A percentile compares a stretch with the other conserved stretches of the same genome.
These are phyloP conservation scores for Trametes coccinea DNA, from an alignment of 768 basidiomycete genomes.

Conservation along the genomic window DNA sequence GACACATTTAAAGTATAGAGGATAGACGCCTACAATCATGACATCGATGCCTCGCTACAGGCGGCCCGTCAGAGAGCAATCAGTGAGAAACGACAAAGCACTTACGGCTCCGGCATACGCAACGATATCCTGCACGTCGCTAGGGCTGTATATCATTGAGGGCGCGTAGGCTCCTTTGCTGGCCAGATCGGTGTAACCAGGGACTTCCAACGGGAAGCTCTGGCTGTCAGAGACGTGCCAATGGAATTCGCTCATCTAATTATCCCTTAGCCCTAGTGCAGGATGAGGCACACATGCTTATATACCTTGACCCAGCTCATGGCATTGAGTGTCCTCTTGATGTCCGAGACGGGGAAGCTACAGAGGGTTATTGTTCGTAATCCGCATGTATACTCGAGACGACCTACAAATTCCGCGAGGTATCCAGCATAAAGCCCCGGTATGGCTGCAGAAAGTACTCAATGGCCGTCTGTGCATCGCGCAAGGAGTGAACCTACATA, in stretches of 20 bases:
- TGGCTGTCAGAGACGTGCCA: conserved; percentile 51
- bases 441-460: no score
- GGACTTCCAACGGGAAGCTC: conserved; percentile 45
- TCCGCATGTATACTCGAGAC: neutral
- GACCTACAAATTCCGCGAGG: conserved; percentile 58
- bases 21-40: conserved; percentile 30
- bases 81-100: neutral
- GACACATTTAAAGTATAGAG: neutral
- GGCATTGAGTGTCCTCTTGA: conserved; percentile 68
- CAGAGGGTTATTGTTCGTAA: neutral
- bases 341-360: conserved; percentile 59
- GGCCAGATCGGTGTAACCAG: conserved; percentile 38
- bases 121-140: conserved; percentile 41
- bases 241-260: conserved; percentile 46
- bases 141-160: conserved; percentile 34
- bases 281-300: no score
- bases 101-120: conserved; percentile 45
- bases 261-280: neutral
- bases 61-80: no score
- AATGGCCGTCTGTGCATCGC: no score
- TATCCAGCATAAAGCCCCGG: conserved; percentile 79
- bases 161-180: conserved; percentile 45
- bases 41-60: conserved; percentile 40
- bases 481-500: conserved; percentile 50
- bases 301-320: conserved; percentile 66